A percentile compares a stretch with the other conserved stretches of the same genome.
Conservation (phyloP, 176 grass and related monocot genomes). For the Phoenix dactylifera region DNA sequence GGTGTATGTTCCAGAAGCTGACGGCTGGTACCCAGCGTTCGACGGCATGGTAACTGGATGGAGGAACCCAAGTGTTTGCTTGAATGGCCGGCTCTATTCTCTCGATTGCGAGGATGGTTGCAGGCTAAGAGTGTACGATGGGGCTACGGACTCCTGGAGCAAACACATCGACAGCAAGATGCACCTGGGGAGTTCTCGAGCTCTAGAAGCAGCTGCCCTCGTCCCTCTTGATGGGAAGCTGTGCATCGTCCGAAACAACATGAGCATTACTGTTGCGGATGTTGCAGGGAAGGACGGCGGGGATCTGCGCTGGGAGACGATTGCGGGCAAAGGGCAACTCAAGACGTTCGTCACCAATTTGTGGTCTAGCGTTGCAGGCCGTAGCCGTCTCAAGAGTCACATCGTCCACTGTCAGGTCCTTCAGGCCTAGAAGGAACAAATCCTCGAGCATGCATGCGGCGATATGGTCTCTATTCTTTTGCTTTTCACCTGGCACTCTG, state of each 20-base stretch:
- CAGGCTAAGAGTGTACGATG: constrained; percentile 51
- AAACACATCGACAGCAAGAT: constrained; percentile 27
- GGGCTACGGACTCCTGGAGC: constrained; percentile 33
- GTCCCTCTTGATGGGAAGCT: constrained; percentile 44
- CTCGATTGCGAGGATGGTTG: constrained; percentile 74
- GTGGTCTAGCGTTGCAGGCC: constrained; percentile 37
- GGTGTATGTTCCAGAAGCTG: constrained; percentile 34
- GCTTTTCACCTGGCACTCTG: no score
- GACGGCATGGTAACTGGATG: constrained; percentile 61
- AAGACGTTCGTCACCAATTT: constrained; percentile 52
- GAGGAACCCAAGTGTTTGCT: constrained; percentile 50
- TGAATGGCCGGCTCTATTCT: constrained; percentile 46
- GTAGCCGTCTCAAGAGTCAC: constrained; percentile 29
- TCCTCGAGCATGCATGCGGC: no score
- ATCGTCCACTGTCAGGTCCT: constrained; percentile 84
- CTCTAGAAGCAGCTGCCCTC: constrained; percentile 55
- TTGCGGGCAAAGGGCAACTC: constrained; percentile 35
- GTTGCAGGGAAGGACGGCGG: constrained; percentile 1
- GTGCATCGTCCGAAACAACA: constrained; percentile 68
- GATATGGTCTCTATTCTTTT: no score
- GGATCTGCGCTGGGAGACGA: constrained; percentile 36
- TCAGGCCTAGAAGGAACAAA: constrained; percentile 31
- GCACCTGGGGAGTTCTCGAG: constrained; percentile 54
- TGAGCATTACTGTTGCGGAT: constrained; percentile 57
- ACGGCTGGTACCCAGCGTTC: constrained; percentile 41